These are phyloP conservation scores for Saposhnikovia divaricata DNA, from an alignment of 129 eudicot species.

Conservation along the genomic window DNA sequence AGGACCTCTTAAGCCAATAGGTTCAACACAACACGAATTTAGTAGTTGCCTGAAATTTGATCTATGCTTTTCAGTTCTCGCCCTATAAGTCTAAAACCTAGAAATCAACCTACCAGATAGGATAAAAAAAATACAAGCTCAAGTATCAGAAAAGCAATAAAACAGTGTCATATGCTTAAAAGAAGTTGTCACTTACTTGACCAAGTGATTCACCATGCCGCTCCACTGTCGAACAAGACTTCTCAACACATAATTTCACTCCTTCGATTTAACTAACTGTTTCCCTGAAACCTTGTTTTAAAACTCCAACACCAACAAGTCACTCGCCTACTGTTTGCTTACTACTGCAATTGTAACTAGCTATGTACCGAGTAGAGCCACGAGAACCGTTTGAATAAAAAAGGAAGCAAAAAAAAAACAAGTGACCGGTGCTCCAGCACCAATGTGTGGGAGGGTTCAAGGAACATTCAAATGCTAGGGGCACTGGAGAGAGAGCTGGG, in stretches of 20 bases:
- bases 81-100: not conserved
- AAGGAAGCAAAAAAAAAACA: not conserved
- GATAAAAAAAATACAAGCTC: not conserved
- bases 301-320: constrained; percentile 11
- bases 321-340: not conserved
- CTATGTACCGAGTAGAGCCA: not conserved
- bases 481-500: not conserved
- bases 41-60: not conserved
- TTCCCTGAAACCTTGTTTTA: constrained; percentile 19
- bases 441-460: not conserved
- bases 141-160: constrained; percentile 15
- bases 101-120: not conserved
- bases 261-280: constrained; percentile 12
- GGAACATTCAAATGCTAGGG: not conserved
- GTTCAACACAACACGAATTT: not conserved
- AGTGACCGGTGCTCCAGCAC: not conserved
- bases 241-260: constrained; percentile 15
- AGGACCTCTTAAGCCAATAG: not conserved
- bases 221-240: constrained; percentile 27
- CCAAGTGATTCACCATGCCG: constrained; percentile 19
- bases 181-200: constrained; percentile 38
- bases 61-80: not conserved
- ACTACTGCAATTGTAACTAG: not conserved
- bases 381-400: not conserved
- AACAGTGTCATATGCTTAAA: constrained; percentile 14